Conservation (phyloP, 2,329 filamentous ascomycete genomes). For the Dothideomycetes sp. region DNA sequence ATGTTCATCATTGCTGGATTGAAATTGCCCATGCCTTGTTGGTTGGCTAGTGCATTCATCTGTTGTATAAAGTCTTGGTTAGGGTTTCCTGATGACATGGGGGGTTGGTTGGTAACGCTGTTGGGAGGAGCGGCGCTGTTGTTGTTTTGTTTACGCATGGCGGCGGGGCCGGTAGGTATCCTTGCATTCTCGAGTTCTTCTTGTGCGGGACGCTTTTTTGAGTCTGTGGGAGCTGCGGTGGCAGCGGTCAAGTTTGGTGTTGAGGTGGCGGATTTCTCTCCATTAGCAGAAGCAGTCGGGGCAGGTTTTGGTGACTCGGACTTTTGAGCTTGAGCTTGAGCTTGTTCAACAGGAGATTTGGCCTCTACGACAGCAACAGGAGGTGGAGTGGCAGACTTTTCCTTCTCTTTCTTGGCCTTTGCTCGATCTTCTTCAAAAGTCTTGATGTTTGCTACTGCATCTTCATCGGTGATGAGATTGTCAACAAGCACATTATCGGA, state of each 20-base stretch:
- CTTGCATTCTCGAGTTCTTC: slow-evolving; percentile 46
- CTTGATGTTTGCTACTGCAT: slow-evolving; percentile 79
- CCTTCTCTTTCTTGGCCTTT: slow-evolving; percentile 35
- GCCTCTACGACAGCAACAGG: slow-evolving; percentile 22
- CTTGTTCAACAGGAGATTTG: slow-evolving; percentile 12
- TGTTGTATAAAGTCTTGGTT: slow-evolving; percentile 34
- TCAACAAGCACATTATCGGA: slow-evolving; percentile 88
- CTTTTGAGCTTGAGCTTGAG: slow-evolving; percentile 10
- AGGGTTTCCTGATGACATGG: slow-evolving; percentile 20
- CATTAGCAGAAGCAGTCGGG: slow-evolving; percentile 16
- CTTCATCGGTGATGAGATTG: slow-evolving; percentile 74
- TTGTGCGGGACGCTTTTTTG: slow-evolving; percentile 77
- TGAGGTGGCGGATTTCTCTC: slow-evolving; percentile 9
- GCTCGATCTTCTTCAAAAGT: slow-evolving; percentile 54
- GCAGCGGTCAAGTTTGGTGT: slow-evolving; percentile 16
- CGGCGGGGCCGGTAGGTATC: slow-evolving; percentile 36
- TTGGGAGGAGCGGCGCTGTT: slow-evolving; percentile 14
- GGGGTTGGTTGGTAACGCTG: slow-evolving; percentile 15
- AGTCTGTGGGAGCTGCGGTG: slow-evolving; percentile 23
- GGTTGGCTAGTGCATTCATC: slow-evolving; percentile 32
- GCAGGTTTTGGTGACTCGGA: slow-evolving; percentile 15
- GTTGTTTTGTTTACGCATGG: slow-evolving; percentile 32
- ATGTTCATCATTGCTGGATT: slow-evolving; percentile 21
- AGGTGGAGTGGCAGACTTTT: slow-evolving; percentile 32
- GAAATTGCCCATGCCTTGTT: slow-evolving; percentile 21